A percentile compares a stretch with the other conserved stretches of the same genome.
Evolutionary conservation across 805 yeast genomes (phyloP).

Genomic region (Candida silvicultrix): DNA sequence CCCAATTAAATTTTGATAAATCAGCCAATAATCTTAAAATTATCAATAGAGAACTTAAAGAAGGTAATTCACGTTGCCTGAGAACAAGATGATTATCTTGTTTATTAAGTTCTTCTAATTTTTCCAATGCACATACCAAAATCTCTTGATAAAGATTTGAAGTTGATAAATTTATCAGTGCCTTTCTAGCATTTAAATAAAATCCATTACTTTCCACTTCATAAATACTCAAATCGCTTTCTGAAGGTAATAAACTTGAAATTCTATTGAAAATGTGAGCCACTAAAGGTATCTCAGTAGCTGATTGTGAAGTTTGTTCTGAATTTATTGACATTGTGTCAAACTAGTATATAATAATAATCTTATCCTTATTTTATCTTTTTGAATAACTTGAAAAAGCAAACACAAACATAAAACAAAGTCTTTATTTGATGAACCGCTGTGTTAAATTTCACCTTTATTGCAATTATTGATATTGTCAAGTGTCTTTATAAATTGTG

Average conservation of each 20-base stretch:
- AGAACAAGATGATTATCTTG: conserved; percentile 20
- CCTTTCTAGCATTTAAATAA: conserved; percentile 27
- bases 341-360: too few relatives aligned
- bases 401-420: too few relatives aligned
- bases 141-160: conserved; percentile 25
- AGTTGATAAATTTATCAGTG: conserved; percentile 26
- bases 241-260: conserved; percentile 28
- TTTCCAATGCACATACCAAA: conserved; percentile 18
- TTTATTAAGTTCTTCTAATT: conserved; percentile 23
- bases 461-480: too few relatives aligned
- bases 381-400: too few relatives aligned
- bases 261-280: conserved; percentile 29
- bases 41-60: conserved; percentile 30
- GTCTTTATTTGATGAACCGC: too few relatives aligned
- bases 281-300: conserved; percentile 22
- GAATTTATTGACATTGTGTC: not conserved
- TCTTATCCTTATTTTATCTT: too few relatives aligned
- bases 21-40: conserved; percentile 34
- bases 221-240: conserved; percentile 26
- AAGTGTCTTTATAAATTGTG: too few relatives aligned
- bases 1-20: conserved; percentile 34
- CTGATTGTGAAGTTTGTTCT: not conserved
- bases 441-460: too few relatives aligned
- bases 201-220: conserved; percentile 31
- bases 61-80: conserved; percentile 20